Evolutionary conservation across 768 basidiomycete genomes (phyloP).

Genomic region (Postia placenta): DNA sequence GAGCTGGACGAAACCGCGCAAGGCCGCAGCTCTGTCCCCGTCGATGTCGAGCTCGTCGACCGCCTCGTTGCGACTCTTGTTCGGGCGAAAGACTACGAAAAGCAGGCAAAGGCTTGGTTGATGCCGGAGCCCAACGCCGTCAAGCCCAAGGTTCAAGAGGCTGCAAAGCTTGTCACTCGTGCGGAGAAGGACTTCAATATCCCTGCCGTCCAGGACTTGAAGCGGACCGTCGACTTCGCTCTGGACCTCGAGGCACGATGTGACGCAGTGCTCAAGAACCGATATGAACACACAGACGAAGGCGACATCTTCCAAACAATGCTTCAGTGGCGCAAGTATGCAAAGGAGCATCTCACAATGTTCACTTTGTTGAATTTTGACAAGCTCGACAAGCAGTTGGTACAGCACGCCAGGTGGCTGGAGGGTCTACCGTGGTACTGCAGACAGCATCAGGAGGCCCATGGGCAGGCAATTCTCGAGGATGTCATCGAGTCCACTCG

Average conservation of each 20-base stretch:
- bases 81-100: conserved; percentile 76
- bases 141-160: conserved; percentile 64
- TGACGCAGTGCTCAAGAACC: conserved; percentile 64
- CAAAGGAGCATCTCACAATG: conserved; percentile 63
- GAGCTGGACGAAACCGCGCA: conserved; percentile 71
- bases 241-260: conserved; percentile 70
- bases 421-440: conserved; percentile 78
- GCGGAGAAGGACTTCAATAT: conserved; percentile 79
- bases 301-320: conserved; percentile 70
- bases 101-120: conserved; percentile 70
- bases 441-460: conserved; percentile 54
- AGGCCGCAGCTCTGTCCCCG: conserved; percentile 59
- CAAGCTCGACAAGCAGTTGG: conserved; percentile 62
- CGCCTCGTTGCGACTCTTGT: conserved; percentile 56
- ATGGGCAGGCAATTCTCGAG: conserved; percentile 59
- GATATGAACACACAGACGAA: conserved; percentile 47
- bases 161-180: conserved; percentile 57
- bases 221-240: conserved; percentile 70
- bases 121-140: conserved; percentile 45
- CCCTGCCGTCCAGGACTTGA: conserved; percentile 55
- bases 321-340: conserved; percentile 67
- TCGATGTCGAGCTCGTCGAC: conserved; percentile 61
- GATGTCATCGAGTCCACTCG: conserved; percentile 73
- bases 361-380: conserved; percentile 72
- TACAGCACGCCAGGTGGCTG: conserved; percentile 64